These are phyloP conservation scores for Ophiognomonia clavigignenti-juglandacearum DNA, from an alignment of 2,329 filamentous ascomycete species.

Conservation along the genomic window DNA sequence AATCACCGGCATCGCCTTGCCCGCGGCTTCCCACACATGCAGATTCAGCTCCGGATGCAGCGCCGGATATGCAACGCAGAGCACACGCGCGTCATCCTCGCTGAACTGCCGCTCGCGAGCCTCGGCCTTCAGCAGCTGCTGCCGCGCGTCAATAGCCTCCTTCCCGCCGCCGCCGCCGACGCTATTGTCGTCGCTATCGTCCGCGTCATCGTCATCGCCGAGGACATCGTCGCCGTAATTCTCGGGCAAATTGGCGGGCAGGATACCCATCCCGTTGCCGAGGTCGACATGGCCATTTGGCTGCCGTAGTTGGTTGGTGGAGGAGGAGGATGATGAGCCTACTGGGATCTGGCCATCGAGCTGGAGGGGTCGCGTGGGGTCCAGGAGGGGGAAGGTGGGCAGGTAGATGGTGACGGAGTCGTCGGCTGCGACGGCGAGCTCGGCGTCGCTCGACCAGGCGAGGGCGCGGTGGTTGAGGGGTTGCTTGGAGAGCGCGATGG, in stretches of 20 bases:
- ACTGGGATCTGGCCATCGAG: conserved; percentile 11
- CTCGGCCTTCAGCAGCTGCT: neutral
- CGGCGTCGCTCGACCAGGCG: conserved; percentile 53
- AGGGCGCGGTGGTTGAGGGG: conserved; percentile 32
- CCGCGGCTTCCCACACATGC: conserved; percentile 36
- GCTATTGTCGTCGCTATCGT: conserved; percentile 9
- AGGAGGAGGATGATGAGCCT: neutral
- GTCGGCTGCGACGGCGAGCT: conserved; percentile 52
- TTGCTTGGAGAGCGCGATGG: conserved; percentile 11
- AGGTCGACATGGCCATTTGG: neutral
- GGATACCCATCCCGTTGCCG: conserved; percentile 7
- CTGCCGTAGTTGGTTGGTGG: too few species aligned
- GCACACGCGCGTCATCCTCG: conserved; percentile 27
- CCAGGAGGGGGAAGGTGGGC: conserved; percentile 35
- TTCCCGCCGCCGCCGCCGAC: conserved; percentile 20
- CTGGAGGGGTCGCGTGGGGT: conserved; percentile 1
- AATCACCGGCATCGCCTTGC: conserved; percentile 21
- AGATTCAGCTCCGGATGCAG: conserved; percentile 39
- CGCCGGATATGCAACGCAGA: conserved; percentile 31
- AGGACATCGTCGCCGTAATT: conserved; percentile 20
- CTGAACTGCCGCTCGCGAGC: conserved; percentile 25
- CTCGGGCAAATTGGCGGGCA: conserved; percentile 13
- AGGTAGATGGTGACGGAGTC: conserved; percentile 49
- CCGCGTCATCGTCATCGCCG: conserved; percentile 19
- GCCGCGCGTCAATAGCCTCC: conserved; percentile 21